Conservation (phyloP, 257 asterid species). For the Solanum chiquidenum region DNA sequence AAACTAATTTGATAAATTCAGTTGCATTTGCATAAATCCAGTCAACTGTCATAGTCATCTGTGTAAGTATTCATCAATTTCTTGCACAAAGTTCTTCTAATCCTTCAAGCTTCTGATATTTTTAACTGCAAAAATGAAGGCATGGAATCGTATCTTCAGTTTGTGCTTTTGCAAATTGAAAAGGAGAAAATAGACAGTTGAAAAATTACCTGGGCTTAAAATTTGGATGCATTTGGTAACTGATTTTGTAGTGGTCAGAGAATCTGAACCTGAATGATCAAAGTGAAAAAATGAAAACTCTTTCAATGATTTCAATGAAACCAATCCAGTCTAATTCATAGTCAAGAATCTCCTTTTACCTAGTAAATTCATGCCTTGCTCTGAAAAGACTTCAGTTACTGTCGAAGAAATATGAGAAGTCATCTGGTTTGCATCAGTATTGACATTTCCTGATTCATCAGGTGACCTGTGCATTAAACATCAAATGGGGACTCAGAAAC, state of each 20-base stretch:
- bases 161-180: not conserved
- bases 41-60: not conserved
- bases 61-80: not conserved
- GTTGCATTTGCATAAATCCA: not conserved
- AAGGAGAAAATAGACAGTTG: not conserved
- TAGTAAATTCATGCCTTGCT: slow-evolving; percentile 27
- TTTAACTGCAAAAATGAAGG: not conserved
- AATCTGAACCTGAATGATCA: slow-evolving; percentile 40
- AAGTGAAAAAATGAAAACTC: not conserved
- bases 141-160: not conserved
- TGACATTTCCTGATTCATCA: slow-evolving; percentile 19
- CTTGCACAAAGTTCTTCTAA: not conserved
- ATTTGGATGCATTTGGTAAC: slow-evolving; percentile 60
- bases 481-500: not conserved
- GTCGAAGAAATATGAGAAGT: slow-evolving; percentile 41
- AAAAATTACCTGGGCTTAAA: slow-evolving; percentile 70
- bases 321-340: not conserved
- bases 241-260: slow-evolving; percentile 54
- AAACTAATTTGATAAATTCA: not conserved
- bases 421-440: slow-evolving; percentile 23
- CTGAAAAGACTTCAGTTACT: slow-evolving; percentile 35
- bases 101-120: not conserved
- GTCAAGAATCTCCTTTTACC: slow-evolving; percentile 27
- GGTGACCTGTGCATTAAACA: slow-evolving; percentile 44
- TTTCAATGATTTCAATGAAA: not conserved